Evolutionary conservation across 768 basidiomycete genomes (phyloP).

Genomic region (Mycena kentingensis): DNA sequence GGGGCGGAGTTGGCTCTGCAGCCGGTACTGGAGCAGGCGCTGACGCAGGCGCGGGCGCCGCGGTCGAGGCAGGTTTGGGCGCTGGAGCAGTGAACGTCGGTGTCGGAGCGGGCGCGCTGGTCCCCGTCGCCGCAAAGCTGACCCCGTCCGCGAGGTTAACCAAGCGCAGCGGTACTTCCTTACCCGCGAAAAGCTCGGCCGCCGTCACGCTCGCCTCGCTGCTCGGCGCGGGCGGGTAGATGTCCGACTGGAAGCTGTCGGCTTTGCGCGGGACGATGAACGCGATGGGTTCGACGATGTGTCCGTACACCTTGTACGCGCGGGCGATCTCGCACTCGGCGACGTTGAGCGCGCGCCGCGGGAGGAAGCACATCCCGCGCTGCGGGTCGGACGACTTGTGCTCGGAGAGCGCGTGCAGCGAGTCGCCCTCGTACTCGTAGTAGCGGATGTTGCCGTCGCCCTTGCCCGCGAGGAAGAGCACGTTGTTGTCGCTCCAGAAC

Average conservation of each 20-base stretch:
- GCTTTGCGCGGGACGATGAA: conserved; percentile 82
- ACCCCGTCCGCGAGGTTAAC: conserved; percentile 77
- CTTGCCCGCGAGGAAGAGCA: conserved; percentile 90
- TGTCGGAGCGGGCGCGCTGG: conserved; percentile 30
- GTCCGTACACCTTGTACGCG: conserved; percentile 83
- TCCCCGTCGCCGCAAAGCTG: conserved; percentile 30
- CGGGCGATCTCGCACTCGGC: conserved; percentile 93
- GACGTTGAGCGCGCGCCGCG: conserved; percentile 86
- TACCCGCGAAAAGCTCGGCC: conserved; percentile 86
- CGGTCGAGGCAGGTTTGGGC: conserved; percentile 25
- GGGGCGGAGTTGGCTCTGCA: conserved; percentile 24
- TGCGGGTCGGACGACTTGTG: conserved; percentile 91
- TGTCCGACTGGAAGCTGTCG: conserved; percentile 96
- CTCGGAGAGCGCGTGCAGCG: conserved; percentile 74
- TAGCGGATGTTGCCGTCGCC: conserved; percentile 98
- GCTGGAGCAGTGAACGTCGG: conserved; percentile 23
- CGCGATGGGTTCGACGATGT: conserved; percentile 82
- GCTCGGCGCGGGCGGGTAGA: conserved; percentile 90
- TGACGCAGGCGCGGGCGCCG: conserved; percentile 17
- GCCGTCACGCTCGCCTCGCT: conserved; percentile 78
- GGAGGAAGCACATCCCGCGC: conserved; percentile 96
- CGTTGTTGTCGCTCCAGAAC: conserved; percentile 94
- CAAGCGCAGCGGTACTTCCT: conserved; percentile 73
- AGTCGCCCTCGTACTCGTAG: conserved; percentile 92
- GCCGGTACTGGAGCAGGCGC: conserved; percentile 27